Percentiles rank a stretch among this genome's conserved stretches.
Evolutionary conservation across 345 rosid genomes (phyloP).

Genomic region (Clarkia xantiana): DNA sequence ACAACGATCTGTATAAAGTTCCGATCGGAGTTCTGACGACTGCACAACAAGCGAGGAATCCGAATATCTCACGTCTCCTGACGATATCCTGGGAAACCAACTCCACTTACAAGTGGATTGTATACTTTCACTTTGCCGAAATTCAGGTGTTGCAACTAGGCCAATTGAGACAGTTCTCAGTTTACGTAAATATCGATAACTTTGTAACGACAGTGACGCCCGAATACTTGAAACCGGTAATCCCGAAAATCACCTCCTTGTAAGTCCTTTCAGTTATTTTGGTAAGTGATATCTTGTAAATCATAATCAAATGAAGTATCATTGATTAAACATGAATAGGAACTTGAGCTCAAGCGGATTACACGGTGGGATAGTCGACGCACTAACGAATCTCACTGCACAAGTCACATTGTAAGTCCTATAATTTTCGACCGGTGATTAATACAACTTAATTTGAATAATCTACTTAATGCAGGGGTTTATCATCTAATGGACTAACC

Average conservation of each 20-base stretch:
- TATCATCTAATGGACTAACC: conserved; percentile 1
- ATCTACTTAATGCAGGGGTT: background rate
- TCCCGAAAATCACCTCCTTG: conserved; percentile 14
- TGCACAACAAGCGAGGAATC: background rate
- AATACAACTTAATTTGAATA: too few species aligned
- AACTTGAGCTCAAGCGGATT: conserved; percentile 5
- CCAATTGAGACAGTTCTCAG: conserved; percentile 5
- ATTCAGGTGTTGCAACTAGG: background rate
- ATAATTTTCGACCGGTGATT: background rate
- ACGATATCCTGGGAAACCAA: background rate
- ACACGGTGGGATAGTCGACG: background rate
- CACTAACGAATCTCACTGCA: background rate
- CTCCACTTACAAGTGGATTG: background rate
- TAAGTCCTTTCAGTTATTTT: conserved; percentile 1
- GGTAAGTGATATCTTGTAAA: background rate
- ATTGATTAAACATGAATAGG: background rate
- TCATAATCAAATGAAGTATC: background rate
- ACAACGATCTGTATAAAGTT: background rate
- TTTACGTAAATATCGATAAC: background rate
- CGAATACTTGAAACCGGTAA: conserved; percentile 11
- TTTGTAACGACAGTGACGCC: background rate
- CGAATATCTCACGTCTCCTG: background rate
- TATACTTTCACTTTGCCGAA: conserved; percentile 18
- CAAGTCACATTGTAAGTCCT: conserved; percentile 1
- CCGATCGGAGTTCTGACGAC: conserved; percentile 1